phyloP scores from a whole-genome alignment of 352 stramenopile species.

The Pythium dissotocum region DNA sequence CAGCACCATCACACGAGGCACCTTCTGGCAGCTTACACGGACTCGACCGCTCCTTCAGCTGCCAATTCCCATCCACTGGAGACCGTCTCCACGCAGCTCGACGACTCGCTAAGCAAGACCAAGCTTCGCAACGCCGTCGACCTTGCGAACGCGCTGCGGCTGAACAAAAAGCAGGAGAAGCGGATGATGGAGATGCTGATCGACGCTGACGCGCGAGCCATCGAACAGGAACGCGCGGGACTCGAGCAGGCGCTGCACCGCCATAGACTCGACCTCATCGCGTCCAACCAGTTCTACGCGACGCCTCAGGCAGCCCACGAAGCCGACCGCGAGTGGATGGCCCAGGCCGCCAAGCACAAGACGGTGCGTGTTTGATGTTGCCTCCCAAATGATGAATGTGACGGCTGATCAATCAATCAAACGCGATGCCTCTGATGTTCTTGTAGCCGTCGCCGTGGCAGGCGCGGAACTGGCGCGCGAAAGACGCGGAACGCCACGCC shows the following conservation, averaged over 20 bases:
- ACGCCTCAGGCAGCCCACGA: constrained; percentile 12
- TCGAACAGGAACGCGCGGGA: constrained; percentile 57
- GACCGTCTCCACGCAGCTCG: too few relatives aligned
- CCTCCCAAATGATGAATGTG: background rate
- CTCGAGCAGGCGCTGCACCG: constrained; percentile 64
- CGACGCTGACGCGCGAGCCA: too few relatives aligned
- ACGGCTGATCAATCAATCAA: too few relatives aligned
- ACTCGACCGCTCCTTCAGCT: background rate
- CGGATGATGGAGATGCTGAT: too few relatives aligned
- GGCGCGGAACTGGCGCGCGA: constrained; percentile 61
- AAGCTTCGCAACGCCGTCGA: too few relatives aligned
- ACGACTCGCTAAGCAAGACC: too few relatives aligned
- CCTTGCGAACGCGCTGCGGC: too few relatives aligned
- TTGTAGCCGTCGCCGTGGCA: constrained; percentile 67
- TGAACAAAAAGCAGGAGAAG: too few relatives aligned
- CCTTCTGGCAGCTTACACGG: constrained; percentile 2
- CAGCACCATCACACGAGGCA: constrained; percentile 16
- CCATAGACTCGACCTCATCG: constrained; percentile 50
- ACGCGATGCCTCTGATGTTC: too few relatives aligned
- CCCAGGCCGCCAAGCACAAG: constrained; percentile 15
- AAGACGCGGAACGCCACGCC: constrained; percentile 23
- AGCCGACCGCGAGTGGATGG: constrained; percentile 31
- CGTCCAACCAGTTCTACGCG: constrained; percentile 33
- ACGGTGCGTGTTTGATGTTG: constrained; percentile 12
- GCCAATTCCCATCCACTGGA: too few relatives aligned